A percentile compares a stretch with the other conserved stretches of the same genome.
Evolutionary conservation across 306 rosid species (phyloP).

Genomic region (Vigna reflexopilosa): DNA sequence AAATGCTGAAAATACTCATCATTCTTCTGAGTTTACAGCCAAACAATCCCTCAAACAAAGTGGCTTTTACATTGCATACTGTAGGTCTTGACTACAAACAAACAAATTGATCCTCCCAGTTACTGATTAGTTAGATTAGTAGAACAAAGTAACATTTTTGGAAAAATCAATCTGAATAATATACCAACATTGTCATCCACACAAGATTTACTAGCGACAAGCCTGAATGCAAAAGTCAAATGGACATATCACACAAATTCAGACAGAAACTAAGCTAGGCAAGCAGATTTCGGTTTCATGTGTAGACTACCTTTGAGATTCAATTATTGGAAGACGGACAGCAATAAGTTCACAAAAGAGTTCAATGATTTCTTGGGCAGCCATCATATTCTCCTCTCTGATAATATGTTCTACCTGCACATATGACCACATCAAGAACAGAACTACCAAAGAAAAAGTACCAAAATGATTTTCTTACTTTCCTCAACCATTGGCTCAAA

Average conservation of each 20-base stretch:
- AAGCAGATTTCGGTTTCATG: neutral
- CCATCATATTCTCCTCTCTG: constrained; percentile 98
- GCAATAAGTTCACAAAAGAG: constrained; percentile 82
- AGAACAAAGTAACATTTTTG: neutral
- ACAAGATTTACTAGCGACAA: constrained; percentile 6
- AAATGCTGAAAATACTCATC: constrained; percentile 19
- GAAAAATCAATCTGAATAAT: neutral
- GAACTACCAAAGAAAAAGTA: neutral
- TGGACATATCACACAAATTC: constrained; percentile 19
- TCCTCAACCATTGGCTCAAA: constrained; percentile 13
- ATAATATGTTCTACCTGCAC: constrained; percentile 92
- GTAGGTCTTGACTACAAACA: neutral
- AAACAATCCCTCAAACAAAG: neutral
- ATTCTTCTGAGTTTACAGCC: neutral
- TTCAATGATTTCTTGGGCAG: constrained; percentile 94
- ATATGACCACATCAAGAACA: constrained; percentile 21
- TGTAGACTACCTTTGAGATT: constrained; percentile 74
- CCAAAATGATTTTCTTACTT: neutral
- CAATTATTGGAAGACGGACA: constrained; percentile 92
- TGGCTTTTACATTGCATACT: constrained; percentile 6
- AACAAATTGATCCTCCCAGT: neutral
- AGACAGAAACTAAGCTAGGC: constrained; percentile 27
- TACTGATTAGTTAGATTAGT: constrained; percentile 19
- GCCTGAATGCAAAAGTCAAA: constrained; percentile 28
- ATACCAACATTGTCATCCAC: neutral